phyloP scores from a whole-genome alignment of 1,284 basidiomycete species.

The Rhodotorula glutinis region DNA sequence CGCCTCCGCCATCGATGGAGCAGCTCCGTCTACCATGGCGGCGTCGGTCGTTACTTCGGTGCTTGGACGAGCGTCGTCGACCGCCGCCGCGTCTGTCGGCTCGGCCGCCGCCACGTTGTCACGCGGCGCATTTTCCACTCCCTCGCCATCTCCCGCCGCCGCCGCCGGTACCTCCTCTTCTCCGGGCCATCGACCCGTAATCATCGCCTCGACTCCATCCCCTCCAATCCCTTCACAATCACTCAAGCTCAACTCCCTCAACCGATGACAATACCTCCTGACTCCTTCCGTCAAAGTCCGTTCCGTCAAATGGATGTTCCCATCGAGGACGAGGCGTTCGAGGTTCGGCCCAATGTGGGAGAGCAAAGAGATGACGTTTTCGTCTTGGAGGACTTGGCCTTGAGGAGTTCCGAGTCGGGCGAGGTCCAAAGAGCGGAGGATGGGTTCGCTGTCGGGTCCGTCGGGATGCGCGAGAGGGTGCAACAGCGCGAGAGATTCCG shows the following conservation, averaged over 20 bases:
- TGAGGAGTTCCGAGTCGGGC: conserved; percentile 54
- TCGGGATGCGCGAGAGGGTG: conserved; percentile 21
- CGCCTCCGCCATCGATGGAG: not conserved
- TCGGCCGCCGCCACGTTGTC: not conserved
- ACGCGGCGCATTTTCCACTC: not conserved
- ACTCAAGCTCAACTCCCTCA: conserved; percentile 62
- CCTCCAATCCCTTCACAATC: conserved; percentile 65
- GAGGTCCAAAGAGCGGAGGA: conserved; percentile 61
- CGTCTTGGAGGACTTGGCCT: conserved; percentile 54
- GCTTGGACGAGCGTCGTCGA: too few relatives aligned
- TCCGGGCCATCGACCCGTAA: conserved; percentile 48
- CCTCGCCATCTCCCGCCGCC: not conserved
- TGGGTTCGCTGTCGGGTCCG: not conserved
- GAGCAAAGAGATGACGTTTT: conserved; percentile 61
- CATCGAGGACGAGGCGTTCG: conserved; percentile 53
- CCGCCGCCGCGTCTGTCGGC: too few relatives aligned
- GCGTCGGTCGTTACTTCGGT: too few relatives aligned
- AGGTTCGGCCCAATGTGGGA: conserved; percentile 56
- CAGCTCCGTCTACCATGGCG: too few relatives aligned
- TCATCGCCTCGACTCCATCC: conserved; percentile 65
- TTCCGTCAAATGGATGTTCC: conserved; percentile 60
- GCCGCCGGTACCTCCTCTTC: not conserved
- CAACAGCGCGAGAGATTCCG: conserved; percentile 53
- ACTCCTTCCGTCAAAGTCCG: conserved; percentile 63
- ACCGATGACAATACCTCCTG: conserved; percentile 54